Evolutionary conservation across 2,329 filamentous ascomycete species (phyloP).

Genomic region (Pseudogymnoascus sp.): DNA sequence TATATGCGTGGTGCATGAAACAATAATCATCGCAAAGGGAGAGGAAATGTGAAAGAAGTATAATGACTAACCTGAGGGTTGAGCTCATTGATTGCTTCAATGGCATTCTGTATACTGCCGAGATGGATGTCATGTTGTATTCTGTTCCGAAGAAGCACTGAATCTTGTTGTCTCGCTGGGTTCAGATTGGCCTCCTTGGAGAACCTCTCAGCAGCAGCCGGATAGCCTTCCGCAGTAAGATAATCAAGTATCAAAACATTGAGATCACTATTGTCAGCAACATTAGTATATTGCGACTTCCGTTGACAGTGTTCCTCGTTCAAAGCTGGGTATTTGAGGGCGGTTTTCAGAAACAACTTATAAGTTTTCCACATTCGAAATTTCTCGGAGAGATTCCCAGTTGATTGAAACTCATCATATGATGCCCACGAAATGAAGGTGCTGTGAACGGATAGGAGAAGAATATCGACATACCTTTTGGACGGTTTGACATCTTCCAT

Average conservation of each 20-base stretch:
- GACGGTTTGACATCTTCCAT: conserved; percentile 77
- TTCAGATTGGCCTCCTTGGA: conserved; percentile 85
- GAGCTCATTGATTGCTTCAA: conserved; percentile 79
- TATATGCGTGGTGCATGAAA: conserved; percentile 99
- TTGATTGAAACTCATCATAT: conserved; percentile 73
- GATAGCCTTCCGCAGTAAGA: conserved; percentile 90
- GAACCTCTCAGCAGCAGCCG: conserved; percentile 85
- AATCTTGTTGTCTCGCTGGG: conserved; percentile 61
- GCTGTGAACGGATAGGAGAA: conserved; percentile 9
- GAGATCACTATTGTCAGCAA: conserved; percentile 61
- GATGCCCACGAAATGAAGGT: conserved; percentile 27
- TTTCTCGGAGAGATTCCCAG: conserved; percentile 99
- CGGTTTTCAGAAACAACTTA: conserved; percentile 65
- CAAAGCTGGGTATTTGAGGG: not conserved
- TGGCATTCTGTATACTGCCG: conserved; percentile 78
- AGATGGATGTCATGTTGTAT: conserved; percentile 80
- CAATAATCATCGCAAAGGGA: conserved; percentile 79
- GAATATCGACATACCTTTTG: conserved; percentile 65
- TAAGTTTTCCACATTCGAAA: conserved; percentile 75
- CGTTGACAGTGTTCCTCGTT: not conserved
- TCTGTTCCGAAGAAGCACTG: conserved; percentile 68
- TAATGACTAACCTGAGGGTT: conserved; percentile 73
- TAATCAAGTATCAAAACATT: conserved; percentile 96
- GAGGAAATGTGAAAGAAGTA: conserved; percentile 12
- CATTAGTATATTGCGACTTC: not conserved